Percentiles rank a stretch among this genome's conserved stretches.
Evolutionary conservation across 345 rosid genomes (phyloP).

Genomic region (Gossypium turneri): DNA sequence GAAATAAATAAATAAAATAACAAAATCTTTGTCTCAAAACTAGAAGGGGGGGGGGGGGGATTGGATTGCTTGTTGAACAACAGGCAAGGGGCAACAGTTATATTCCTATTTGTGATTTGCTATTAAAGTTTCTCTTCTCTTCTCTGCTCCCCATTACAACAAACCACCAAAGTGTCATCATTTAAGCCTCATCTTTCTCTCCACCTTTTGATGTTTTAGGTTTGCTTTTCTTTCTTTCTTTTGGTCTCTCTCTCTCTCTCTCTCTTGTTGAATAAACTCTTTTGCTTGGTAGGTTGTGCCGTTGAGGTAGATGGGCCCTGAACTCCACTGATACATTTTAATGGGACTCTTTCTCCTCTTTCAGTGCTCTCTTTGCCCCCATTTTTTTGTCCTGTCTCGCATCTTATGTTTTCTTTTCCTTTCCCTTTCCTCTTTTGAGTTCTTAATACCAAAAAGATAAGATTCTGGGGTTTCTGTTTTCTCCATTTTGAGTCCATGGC

Average conservation of each 20-base stretch:
- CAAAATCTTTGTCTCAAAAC: slow-evolving; percentile 11
- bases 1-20: not conserved
- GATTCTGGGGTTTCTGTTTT: slow-evolving; percentile 23
- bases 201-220: slow-evolving; percentile 38
- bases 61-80: slow-evolving; percentile 7
- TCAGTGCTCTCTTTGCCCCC: slow-evolving; percentile 35
- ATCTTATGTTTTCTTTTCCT: slow-evolving; percentile 22
- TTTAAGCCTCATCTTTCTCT: slow-evolving; percentile 21
- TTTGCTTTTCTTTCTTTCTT: slow-evolving; percentile 21
- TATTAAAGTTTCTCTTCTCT: slow-evolving; percentile 1
- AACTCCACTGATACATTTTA: slow-evolving; percentile 2
- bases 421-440: slow-evolving; percentile 9
- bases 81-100: slow-evolving; percentile 28
- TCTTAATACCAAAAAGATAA: slow-evolving; percentile 20
- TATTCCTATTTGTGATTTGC: slow-evolving; percentile 16
- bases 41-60: not conserved
- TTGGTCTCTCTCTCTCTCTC: slow-evolving; percentile 21
- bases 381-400: slow-evolving; percentile 42
- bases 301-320: slow-evolving; percentile 41
- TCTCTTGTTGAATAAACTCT: slow-evolving; percentile 26
- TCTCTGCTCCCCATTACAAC: slow-evolving; percentile 14
- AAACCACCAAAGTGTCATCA: slow-evolving; percentile 30
- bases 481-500: slow-evolving; percentile 2
- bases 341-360: slow-evolving; percentile 38
- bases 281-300: slow-evolving; percentile 56